Base-by-base conservation (phyloP, 495 filamentous ascomycete species). In the Collariella sp. region DNA sequence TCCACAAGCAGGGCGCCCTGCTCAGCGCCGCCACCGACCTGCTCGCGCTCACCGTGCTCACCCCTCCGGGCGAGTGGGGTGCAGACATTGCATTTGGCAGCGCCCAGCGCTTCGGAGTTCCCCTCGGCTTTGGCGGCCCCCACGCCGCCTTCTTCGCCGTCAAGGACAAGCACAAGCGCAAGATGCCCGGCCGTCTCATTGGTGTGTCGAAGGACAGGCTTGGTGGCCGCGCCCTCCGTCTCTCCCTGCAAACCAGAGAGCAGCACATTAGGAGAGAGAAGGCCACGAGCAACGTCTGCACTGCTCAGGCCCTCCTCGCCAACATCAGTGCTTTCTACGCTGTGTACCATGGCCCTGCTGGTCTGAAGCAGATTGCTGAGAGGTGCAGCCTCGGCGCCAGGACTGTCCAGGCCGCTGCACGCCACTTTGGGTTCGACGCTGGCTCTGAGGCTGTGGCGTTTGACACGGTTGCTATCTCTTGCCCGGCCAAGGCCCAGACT, bases 261-360 rank as follows among this genome's bases (percentile, higher is more conserved):
- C 93, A 98, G 70, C 93, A 98, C 66, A 98, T 98, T 68, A 79
- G 93, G 60, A 81, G 93, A 62, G 93, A 98, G 70, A 98, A 98
- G 79, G 93, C 93, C 2, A 98, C 93, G 6, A 96, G 90, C 76
- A 98, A 98, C 69, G 95, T 98, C 54, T 98, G 93, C 71, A 98
- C 93, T 19, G 93, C 93, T 7, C 93, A 98, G 67, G 93, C 93
- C 9, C 70, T 98, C 16, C 78, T 97, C 31, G 93, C 93, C 18
- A 98, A 98, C 69, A 96, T 97, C 88, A 94, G 83, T 61, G 89
- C 93, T 46, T 87, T 98, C 72, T 98, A 96, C 69, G 93, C 90
- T n/a, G 80, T 97, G 35, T 98, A 97, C 67, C 93, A 98, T 65
- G 93, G 93, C 2, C 93, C 93, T 2, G 62, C 80, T 33, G 94